phyloP scores from a whole-genome alignment of 257 asterid genomes.

The Plantago ovata region DNA sequence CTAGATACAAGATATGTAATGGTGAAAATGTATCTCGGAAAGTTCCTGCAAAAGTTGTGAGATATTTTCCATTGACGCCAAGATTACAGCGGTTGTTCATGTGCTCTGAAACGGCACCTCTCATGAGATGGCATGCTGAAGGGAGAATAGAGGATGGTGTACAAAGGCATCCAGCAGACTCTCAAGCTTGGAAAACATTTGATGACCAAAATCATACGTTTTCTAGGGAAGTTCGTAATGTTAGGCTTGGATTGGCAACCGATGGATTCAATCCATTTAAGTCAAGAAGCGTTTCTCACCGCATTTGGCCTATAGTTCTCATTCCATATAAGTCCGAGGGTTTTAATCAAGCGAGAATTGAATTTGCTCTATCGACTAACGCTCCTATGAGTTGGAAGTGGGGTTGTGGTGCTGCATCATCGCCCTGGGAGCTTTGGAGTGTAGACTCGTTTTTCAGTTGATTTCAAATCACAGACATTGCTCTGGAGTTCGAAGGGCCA shows the following conservation, averaged over 20 bases:
- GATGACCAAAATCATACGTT: not conserved
- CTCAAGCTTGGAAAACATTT: slow-evolving; percentile 10
- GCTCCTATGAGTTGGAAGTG: too few species aligned
- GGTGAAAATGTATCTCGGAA: not conserved
- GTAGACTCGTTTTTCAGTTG: too few species aligned
- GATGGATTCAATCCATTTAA: slow-evolving; percentile 21
- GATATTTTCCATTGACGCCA: slow-evolving; percentile 10
- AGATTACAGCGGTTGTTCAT: slow-evolving; percentile 13
- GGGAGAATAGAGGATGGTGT: slow-evolving; percentile 13
- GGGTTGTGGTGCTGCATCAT: too few species aligned
- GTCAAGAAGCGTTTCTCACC: slow-evolving; percentile 10
- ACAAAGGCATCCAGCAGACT: slow-evolving; percentile 13
- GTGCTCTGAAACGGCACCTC: slow-evolving; percentile 3
- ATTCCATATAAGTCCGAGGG: too few species aligned
- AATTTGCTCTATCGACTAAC: too few species aligned
- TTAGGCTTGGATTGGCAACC: slow-evolving; percentile 13
- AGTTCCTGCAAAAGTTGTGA: not conserved
- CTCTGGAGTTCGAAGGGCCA: too few species aligned
- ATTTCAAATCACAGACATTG: too few species aligned
- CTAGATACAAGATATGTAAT: not conserved
- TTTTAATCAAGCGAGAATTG: too few species aligned
- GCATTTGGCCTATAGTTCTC: slow-evolving; percentile 16
- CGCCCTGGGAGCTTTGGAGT: too few species aligned
- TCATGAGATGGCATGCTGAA: slow-evolving; percentile 21
- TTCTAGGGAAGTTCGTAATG: slow-evolving; percentile 8